Conservation (phyloP, 495 filamentous ascomycete species). For the Tuber melanosporum region DNA sequence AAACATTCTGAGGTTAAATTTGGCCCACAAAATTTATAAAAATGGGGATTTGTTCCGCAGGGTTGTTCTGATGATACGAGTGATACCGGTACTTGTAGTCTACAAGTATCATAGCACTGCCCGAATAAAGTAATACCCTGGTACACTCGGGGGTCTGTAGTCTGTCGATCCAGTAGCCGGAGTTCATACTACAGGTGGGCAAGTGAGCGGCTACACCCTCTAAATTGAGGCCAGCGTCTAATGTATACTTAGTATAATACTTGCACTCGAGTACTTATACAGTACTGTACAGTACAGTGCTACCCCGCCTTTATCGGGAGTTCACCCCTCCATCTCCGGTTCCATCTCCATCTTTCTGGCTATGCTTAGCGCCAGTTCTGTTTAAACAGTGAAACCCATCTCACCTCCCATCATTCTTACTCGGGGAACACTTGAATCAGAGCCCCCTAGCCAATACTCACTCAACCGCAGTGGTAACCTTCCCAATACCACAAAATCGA, state of each 20-base stretch:
- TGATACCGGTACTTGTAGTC: too few species aligned
- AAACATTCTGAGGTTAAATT: too few species aligned
- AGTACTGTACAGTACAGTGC: background rate
- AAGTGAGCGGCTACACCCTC: background rate
- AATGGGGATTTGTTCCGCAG: too few species aligned
- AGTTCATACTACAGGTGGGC: too few species aligned
- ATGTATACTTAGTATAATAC: background rate
- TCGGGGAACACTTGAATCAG: background rate
- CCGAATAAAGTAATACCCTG: too few species aligned
- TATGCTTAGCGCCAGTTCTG: background rate
- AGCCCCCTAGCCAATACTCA: background rate
- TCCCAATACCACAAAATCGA: background rate
- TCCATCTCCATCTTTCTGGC: background rate
- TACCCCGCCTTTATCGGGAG: background rate
- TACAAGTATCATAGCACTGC: too few species aligned
- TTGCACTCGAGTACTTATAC: background rate
- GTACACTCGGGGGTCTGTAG: too few species aligned
- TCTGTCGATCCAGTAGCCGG: too few species aligned
- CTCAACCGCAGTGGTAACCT: background rate
- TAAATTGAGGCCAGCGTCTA: background rate
- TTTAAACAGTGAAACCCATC: background rate
- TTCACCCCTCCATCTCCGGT: background rate
- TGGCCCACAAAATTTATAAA: too few species aligned
- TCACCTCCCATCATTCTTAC: background rate
- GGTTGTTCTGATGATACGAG: too few species aligned